Percentiles rank a stretch among this genome's conserved stretches.
Evolutionary conservation across 2,329 filamentous ascomycete genomes (phyloP).

Genomic region (Fusarium nelsonii): DNA sequence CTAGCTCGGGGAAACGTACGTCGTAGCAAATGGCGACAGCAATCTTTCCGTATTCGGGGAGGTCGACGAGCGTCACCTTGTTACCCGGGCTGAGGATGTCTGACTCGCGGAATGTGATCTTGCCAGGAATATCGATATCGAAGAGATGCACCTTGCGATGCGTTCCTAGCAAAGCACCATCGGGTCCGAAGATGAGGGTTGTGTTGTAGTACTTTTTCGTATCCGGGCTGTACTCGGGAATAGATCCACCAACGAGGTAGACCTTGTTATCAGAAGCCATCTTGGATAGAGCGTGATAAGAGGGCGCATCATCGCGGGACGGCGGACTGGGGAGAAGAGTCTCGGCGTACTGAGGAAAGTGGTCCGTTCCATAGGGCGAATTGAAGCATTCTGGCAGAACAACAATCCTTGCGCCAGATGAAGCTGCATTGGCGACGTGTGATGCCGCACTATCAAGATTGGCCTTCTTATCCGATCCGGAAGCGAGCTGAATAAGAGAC

Average conservation of each 20-base stretch:
- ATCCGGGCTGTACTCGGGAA: conserved; percentile 78
- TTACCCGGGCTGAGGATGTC: conserved; percentile 90
- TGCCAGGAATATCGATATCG: conserved; percentile 96
- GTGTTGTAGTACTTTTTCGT: conserved; percentile 88
- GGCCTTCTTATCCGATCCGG: conserved; percentile 82
- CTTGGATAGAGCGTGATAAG: conserved; percentile 83
- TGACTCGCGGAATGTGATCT: conserved; percentile 90
- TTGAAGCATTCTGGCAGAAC: conserved; percentile 99
- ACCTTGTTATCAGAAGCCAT: conserved; percentile 83
- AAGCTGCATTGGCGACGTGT: conserved; percentile 85
- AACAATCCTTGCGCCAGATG: conserved; percentile 82
- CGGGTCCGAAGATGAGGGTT: conserved; percentile 82
- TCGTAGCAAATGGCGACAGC: conserved; percentile 97
- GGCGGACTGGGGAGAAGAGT: conserved; percentile 83
- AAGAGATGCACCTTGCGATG: conserved; percentile 97
- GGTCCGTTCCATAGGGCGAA: conserved; percentile 91
- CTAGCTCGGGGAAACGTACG: conserved; percentile 94
- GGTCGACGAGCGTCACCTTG: conserved; percentile 84
- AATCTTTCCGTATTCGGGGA: conserved; percentile 89
- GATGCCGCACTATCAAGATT: conserved; percentile 86
- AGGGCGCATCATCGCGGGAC: conserved; percentile 76
- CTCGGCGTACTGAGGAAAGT: conserved; percentile 94
- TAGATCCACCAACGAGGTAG: conserved; percentile 91
- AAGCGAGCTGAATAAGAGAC: conserved; percentile 83
- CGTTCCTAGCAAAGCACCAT: conserved; percentile 82